Percentiles rank a stretch among this genome's conserved stretches.
phyloP scores from a whole-genome alignment of 108 stramenopile species.

The Fistulifera solaris region DNA sequence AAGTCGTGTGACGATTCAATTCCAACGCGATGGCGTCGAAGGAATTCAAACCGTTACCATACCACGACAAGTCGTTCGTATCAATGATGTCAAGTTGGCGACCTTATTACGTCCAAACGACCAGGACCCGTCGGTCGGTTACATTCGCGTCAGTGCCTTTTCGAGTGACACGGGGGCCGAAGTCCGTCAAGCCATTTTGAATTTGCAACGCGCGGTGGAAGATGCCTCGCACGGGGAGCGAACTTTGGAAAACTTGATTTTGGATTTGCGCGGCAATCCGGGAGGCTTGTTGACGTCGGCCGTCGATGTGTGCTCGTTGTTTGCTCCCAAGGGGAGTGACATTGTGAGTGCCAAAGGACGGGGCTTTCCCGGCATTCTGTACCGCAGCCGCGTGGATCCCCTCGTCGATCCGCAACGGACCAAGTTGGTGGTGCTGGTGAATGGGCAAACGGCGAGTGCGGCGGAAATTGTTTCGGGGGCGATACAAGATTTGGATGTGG shows the following conservation, averaged over 20 bases:
- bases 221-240: slow-evolving; percentile 38
- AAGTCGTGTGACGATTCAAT: slow-evolving; percentile 64
- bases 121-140: slow-evolving; percentile 75
- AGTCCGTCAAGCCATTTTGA: slow-evolving; percentile 64
- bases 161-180: slow-evolving; percentile 76
- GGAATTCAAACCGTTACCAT: slow-evolving; percentile 59
- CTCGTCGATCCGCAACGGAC: slow-evolving; percentile 53
- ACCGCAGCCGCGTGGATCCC: slow-evolving; percentile 75
- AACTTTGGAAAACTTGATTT: slow-evolving; percentile 64
- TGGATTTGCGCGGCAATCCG: slow-evolving; percentile 93
- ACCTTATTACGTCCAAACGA: slow-evolving; percentile 28
- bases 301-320: slow-evolving; percentile 82
- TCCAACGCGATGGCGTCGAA: slow-evolving; percentile 57
- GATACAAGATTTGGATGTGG: slow-evolving; percentile 93
- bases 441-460: slow-evolving; percentile 85
- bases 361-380: slow-evolving; percentile 80
- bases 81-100: slow-evolving; percentile 79
- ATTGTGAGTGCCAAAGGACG: slow-evolving; percentile 88
- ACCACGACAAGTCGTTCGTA: slow-evolving; percentile 59
- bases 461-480: slow-evolving; percentile 95
- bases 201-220: slow-evolving; percentile 55
- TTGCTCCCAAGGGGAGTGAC: slow-evolving; percentile 86
- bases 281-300: slow-evolving; percentile 91
- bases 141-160: slow-evolving; percentile 88
- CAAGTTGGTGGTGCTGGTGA: slow-evolving; percentile 85